phyloP scores from a whole-genome alignment of 2,329 filamentous ascomycete species.

The Ophiostoma tasmaniense region DNA sequence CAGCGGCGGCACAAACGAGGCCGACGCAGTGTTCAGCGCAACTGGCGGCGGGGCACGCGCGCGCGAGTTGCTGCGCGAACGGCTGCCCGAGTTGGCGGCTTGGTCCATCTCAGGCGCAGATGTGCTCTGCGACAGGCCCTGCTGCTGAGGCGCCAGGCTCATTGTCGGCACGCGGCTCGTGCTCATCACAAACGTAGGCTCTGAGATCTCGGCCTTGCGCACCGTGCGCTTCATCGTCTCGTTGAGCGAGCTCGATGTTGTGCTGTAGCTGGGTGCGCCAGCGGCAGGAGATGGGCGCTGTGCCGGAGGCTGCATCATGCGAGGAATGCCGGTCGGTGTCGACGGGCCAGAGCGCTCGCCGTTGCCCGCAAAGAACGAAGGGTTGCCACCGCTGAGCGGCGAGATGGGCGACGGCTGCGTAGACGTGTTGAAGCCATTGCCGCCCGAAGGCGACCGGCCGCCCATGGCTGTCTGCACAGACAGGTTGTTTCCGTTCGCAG shows the following conservation, averaged over 20 bases:
- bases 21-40: constrained; percentile 24
- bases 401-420: constrained; percentile 39
- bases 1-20: constrained; percentile 33
- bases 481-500: constrained; percentile 26
- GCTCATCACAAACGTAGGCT: constrained; percentile 40
- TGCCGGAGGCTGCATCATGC: constrained; percentile 1
- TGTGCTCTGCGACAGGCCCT: not conserved
- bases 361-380: constrained; percentile 24
- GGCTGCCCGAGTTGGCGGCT: constrained; percentile 12
- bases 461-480: constrained; percentile 24
- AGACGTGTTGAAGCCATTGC: not conserved
- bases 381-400: constrained; percentile 28
- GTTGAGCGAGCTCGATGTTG: constrained; percentile 26
- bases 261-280: constrained; percentile 19
- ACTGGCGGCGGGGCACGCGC: constrained; percentile 19
- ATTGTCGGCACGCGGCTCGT: constrained; percentile 38
- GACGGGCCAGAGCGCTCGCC: constrained; percentile 26
- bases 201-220: constrained; percentile 42
- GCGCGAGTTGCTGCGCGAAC: constrained; percentile 33
- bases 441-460: constrained; percentile 17
- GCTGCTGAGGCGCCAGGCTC: constrained; percentile 26
- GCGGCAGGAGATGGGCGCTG: not conserved
- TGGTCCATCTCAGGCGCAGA: not conserved
- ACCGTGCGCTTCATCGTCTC: constrained; percentile 36
- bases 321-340: constrained; percentile 26